Evolutionary conservation across 1,139 yeast species (phyloP).

Genomic region (Yamadazyma blattariae): DNA sequence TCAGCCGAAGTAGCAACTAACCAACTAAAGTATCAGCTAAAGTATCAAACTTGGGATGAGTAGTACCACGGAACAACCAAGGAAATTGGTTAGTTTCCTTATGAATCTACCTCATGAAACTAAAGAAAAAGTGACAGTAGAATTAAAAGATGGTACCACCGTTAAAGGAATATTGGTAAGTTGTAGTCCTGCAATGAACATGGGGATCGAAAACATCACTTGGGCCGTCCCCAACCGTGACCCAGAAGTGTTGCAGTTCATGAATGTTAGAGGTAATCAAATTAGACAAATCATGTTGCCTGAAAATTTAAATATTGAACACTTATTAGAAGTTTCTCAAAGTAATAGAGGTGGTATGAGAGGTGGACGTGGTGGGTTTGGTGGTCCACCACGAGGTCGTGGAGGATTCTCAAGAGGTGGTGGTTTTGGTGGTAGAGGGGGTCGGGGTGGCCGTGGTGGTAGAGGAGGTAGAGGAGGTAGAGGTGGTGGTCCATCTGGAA

Average conservation of each 20-base stretch:
- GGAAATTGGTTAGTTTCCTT: constrained; percentile 60
- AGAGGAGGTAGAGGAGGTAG: constrained; percentile 1
- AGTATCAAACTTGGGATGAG: too few species aligned
- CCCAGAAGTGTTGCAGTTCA: constrained; percentile 70
- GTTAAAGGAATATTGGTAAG: constrained; percentile 56
- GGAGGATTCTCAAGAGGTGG: constrained; percentile 6
- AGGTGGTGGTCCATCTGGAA: constrained; percentile 2
- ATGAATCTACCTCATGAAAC: constrained; percentile 70
- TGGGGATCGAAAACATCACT: constrained; percentile 78
- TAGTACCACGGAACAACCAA: too few species aligned
- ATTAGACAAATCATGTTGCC: constrained; percentile 84
- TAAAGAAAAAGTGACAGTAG: constrained; percentile 87
- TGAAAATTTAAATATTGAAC: constrained; percentile 81
- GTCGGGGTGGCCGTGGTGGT: constrained; percentile 16
- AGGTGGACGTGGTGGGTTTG: constrained; percentile 22
- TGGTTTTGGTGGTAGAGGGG: constrained; percentile 8
- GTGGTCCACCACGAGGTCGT: constrained; percentile 9
- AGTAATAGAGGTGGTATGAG: constrained; percentile 37
- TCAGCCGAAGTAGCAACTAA: too few species aligned
- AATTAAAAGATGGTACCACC: constrained; percentile 76
- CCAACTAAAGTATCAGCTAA: too few species aligned
- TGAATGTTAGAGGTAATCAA: constrained; percentile 87
- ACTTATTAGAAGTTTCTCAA: constrained; percentile 50
- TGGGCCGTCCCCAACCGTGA: constrained; percentile 71
- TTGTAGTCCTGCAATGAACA: constrained; percentile 92